These are phyloP conservation scores for Eucalyptus decipiens DNA, from an alignment of 345 rosid genomes.

Conservation along the genomic window DNA sequence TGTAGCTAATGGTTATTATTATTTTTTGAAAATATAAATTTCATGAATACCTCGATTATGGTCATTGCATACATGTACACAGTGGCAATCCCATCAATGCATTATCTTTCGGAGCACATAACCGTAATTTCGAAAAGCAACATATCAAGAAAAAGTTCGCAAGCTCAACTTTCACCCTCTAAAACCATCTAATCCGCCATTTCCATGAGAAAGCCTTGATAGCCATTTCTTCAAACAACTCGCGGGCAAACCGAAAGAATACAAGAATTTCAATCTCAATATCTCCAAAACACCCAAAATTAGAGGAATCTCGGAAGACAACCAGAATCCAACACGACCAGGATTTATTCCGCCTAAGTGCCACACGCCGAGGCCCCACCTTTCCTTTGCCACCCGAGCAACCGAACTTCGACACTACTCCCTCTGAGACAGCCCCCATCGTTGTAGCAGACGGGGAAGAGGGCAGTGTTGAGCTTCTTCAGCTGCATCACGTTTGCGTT, in stretches of 20 bases:
- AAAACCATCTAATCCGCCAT: not conserved
- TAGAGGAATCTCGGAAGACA: no score
- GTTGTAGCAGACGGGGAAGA: constrained; percentile 89
- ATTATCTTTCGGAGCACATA: not conserved
- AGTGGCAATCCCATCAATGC: not conserved
- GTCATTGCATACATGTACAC: not conserved
- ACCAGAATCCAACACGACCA: no score
- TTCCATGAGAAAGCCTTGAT: not conserved
- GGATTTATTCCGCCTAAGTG: no score
- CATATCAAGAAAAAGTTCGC: not conserved
- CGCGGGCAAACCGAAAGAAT: no score
- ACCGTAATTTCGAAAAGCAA: not conserved
- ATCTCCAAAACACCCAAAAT: no score
- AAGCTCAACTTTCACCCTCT: not conserved
- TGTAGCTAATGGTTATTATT: not conserved
- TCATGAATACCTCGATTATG: not conserved
- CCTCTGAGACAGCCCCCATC: not conserved
- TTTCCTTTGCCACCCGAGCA: no score
- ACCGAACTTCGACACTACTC: no score
- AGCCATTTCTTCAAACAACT: not conserved
- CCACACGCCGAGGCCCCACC: no score
- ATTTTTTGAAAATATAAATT: no score
- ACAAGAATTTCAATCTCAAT: no score
- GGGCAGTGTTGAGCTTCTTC: constrained; percentile 77
- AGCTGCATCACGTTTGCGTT: constrained; percentile 97